Base-by-base conservation (phyloP, 805 yeast genomes). In the Starmerella bombi region DNA sequence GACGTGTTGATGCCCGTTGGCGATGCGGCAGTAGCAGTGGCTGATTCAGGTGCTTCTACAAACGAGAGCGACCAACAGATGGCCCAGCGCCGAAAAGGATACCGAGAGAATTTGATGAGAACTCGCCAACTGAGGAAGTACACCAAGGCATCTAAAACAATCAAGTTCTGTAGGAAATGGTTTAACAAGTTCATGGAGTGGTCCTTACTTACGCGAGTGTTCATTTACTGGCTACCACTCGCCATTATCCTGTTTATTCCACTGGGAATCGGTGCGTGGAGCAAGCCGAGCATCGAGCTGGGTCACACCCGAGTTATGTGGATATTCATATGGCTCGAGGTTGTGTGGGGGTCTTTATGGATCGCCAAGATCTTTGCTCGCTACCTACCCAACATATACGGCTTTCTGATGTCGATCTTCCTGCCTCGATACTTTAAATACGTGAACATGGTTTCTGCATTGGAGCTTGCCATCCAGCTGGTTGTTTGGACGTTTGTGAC, bases 291-390 rank as follows among this genome's bases (percentile, higher is more conserved):
- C 19, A 56, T 62, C 30, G 6, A 33, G 17, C 51, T 62, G 2
- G 66, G 66, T 19, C 44, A 53, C 22, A 54, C 59, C 8, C 50
- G 59, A 3, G 51, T 62, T 18, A 48, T 56, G 54, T 62, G 65
- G 65, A 43, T 62, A 21, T 62, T 62, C 43, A 59, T 62, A 32
- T 62, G 66, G 66, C 50, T 59, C 6, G 66, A 62, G 43, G 59
- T 61, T 19, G 58, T 53, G 23, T 62, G 66, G 66, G 64, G 56
- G 7, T 44, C 63, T 10, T 49, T 59, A 32, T 60, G 55, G 50
- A 46, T 61, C n/a, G 44, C 57, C 15, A 47, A 58, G 16, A 41
- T 59, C 4, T 41, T 59, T 23, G 59, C 65, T n/a, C 62, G 55
- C 37, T 49, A 59, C 40, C 35, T 59, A 21, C 65, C 66, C 6